Evolutionary conservation across 345 rosid genomes (phyloP), one percentile per base, ranked within the genome.

Genomic region (Murraya paniculata): DNA sequence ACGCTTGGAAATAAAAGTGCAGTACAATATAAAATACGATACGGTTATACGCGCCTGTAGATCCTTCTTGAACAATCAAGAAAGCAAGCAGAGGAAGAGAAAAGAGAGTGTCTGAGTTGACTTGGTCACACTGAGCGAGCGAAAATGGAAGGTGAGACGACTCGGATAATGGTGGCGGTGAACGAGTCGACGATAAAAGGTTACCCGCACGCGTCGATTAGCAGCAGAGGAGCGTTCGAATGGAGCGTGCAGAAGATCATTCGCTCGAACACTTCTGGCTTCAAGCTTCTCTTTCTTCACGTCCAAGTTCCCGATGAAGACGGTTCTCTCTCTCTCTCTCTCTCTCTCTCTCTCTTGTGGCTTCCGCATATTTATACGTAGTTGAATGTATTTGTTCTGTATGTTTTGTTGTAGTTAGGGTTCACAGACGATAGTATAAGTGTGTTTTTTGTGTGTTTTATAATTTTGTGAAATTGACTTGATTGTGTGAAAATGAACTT

Each of bases 261-360:
- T 31, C 90, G 93, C 60, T 88, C 92, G 11, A 96, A 94, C 74
- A 82, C 90, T 36, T 58, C 91, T 45, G 98, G 91, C 22, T 96
- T 92, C 88, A 91, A 85, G 87, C 89, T 96, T 75, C 97, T 94
- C 61, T 94, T 96, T 84, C 94, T 96, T 82, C 99, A 92, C 56
- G 99, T 91, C 50, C 99, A 94, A 88, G 97, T 94, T 67, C 97
- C 93, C 30, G 98, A 96, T 80, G 97, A 90, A 89, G 97, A 96
- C 82, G 99, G 98, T 96, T 79, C 62, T 38, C 73, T 81, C 70
- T 68, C 78, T 81, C 64, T 60, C 73, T 74, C 53, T 70, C 62
- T 28, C 64, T 76, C 71, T 57, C 56, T 36, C 39, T 38, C 11
- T 38, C 41, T 38, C 41, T 38, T 58, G 73, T 72, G 6, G 39